Evolutionary conservation across 1,284 basidiomycete genomes (phyloP).

Genomic region (Trametes versicolor): DNA sequence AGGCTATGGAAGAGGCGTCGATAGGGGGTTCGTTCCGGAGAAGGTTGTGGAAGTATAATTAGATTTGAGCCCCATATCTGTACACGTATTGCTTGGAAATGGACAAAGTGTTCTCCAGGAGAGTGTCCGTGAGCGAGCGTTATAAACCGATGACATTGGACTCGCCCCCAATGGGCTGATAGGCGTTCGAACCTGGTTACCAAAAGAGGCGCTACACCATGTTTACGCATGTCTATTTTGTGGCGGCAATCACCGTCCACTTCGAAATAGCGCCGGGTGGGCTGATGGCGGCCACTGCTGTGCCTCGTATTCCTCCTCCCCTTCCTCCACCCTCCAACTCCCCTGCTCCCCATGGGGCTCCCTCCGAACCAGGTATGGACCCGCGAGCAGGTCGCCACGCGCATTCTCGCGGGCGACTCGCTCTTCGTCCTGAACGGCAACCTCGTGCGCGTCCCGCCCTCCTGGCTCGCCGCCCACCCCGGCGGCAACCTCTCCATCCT

Average conservation of each 20-base stretch:
- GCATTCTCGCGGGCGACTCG: slow-evolving; percentile 81
- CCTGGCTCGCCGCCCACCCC: slow-evolving; percentile 90
- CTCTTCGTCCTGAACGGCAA: slow-evolving; percentile 84
- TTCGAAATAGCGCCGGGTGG: slow-evolving; percentile 14
- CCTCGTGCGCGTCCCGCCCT: slow-evolving; percentile 84
- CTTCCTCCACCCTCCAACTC: neutral
- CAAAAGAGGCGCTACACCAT: slow-evolving; percentile 10
- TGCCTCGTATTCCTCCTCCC: slow-evolving; percentile 2
- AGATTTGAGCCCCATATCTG: neutral
- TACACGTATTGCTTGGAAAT: neutral
- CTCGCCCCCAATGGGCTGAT: neutral
- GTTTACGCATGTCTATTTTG: slow-evolving; percentile 6
- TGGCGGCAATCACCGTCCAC: slow-evolving; percentile 18
- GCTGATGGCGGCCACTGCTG: slow-evolving; percentile 16
- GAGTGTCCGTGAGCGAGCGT: neutral
- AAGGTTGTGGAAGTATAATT: slow-evolving; percentile 30
- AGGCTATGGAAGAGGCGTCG: slow-evolving; percentile 41
- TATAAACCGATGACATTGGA: no score
- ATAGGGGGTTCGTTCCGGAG: slow-evolving; percentile 28
- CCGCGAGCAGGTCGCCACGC: slow-evolving; percentile 67
- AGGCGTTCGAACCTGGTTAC: neutral
- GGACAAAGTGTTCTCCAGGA: neutral
- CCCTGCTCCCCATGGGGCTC: slow-evolving; percentile 40
- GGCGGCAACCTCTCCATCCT: slow-evolving; percentile 92
- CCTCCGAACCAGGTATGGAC: slow-evolving; percentile 51